Conservation (phyloP, 2,329 filamentous ascomycete genomes). For the Fonsecaea pedrosoi region DNA sequence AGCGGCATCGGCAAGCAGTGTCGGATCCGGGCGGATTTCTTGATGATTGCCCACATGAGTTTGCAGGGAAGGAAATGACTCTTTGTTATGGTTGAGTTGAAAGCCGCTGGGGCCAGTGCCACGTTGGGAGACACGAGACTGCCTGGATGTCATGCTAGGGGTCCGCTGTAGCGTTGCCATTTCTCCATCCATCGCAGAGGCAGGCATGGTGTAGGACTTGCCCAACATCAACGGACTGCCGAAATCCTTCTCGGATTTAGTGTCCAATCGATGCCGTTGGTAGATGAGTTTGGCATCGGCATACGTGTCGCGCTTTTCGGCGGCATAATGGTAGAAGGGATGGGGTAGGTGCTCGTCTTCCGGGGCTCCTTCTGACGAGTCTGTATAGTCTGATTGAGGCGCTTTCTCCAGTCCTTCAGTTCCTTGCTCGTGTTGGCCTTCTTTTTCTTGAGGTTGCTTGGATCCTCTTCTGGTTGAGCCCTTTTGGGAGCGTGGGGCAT, state of each 20-base stretch:
- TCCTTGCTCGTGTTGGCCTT: slow-evolving; percentile 21
- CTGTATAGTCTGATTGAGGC: slow-evolving; percentile 23
- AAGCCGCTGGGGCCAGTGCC: slow-evolving; percentile 22
- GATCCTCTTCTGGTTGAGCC: slow-evolving; percentile 17
- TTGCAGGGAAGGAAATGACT: slow-evolving; percentile 36
- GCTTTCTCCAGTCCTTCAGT: slow-evolving; percentile 17
- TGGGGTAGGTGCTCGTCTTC: slow-evolving; percentile 36
- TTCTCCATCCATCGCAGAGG: slow-evolving; percentile 29
- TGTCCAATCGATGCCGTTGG: slow-evolving; percentile 77
- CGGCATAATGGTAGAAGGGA: slow-evolving; percentile 90
- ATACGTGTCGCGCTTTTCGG: slow-evolving; percentile 93
- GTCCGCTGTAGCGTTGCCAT: slow-evolving; percentile 36
- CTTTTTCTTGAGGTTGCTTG: slow-evolving; percentile 18
- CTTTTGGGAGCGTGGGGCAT: slow-evolving; percentile 26
- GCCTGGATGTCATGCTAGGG: slow-evolving; percentile 39
- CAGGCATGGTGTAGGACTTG: slow-evolving; percentile 42
- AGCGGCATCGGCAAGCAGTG: slow-evolving; percentile 55
- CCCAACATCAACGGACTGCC: slow-evolving; percentile 45
- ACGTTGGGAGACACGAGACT: slow-evolving; percentile 37
- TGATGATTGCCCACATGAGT: slow-evolving; percentile 31
- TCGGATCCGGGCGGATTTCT: slow-evolving; percentile 23
- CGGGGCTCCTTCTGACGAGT: slow-evolving; percentile 35
- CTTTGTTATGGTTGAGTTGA: slow-evolving; percentile 27
- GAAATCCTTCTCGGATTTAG: slow-evolving; percentile 46
- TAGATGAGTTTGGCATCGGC: slow-evolving; percentile 96